phyloP scores from a whole-genome alignment of 2,329 filamentous ascomycete species.

The Dothideomycetes sp. region DNA sequence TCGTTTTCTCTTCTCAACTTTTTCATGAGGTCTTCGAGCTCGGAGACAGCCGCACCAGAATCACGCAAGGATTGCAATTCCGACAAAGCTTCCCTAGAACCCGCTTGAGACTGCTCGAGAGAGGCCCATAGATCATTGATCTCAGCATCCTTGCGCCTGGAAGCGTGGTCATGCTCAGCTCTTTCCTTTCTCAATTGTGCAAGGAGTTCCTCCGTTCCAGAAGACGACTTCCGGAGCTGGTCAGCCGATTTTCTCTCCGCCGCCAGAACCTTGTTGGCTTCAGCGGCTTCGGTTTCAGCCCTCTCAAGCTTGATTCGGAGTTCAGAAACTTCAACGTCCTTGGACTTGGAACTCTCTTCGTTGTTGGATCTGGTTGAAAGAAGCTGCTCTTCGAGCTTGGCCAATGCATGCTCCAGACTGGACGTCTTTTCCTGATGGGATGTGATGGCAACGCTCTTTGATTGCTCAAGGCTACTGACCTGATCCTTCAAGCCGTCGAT shows the following conservation, averaged over 20 bases:
- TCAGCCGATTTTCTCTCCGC: background rate
- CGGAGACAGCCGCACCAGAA: background rate
- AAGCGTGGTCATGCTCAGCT: conserved; percentile 1
- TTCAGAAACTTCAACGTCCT: conserved; percentile 10
- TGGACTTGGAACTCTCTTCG: background rate
- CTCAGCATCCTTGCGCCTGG: conserved; percentile 4
- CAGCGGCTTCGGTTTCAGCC: background rate
- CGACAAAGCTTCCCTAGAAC: conserved; percentile 7
- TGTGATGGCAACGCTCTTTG: background rate
- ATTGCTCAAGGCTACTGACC: conserved; percentile 1
- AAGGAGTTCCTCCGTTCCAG: conserved; percentile 1
- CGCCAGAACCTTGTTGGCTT: background rate
- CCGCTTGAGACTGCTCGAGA: conserved; percentile 10
- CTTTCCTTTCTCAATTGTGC: conserved; percentile 4
- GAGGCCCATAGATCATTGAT: conserved; percentile 9
- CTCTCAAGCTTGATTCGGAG: conserved; percentile 1
- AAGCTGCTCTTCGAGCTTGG: background rate
- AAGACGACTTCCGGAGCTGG: background rate
- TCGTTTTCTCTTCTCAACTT: conserved; percentile 7
- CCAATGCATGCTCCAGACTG: background rate
- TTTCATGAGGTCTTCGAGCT: conserved; percentile 8
- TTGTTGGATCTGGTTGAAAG: background rate
- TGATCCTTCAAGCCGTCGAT: conserved; percentile 1
- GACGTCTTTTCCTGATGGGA: background rate
- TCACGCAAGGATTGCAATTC: conserved; percentile 8